Percentiles rank a stretch among this genome's conserved stretches.
These are phyloP conservation scores for Ceratocystis colombiana DNA, from an alignment of 2,329 filamentous ascomycete genomes.

Conservation along the genomic window DNA sequence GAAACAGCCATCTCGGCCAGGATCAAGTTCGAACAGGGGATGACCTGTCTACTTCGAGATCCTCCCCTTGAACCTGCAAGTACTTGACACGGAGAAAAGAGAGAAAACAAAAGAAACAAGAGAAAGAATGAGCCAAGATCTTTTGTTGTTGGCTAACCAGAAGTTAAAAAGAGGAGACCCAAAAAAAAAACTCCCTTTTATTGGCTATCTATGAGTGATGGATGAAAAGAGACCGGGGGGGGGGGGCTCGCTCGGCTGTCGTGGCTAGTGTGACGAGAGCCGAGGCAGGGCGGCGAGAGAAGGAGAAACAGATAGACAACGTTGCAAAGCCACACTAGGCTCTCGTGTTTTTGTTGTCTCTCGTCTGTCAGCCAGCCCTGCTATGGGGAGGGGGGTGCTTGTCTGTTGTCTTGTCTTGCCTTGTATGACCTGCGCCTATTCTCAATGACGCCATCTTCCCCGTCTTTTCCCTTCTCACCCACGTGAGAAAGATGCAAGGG, in stretches of 20 bases:
- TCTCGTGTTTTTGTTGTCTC: too few species aligned
- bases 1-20: too few species aligned
- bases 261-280: neutral
- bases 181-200: neutral
- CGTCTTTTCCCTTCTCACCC: neutral
- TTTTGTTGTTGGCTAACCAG: constrained; percentile 7
- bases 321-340: neutral
- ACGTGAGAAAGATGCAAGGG: neutral
- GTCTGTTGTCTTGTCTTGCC: neutral
- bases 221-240: neutral
- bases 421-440: neutral
- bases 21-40: too few species aligned
- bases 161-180: neutral
- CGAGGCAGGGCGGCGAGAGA: neutral
- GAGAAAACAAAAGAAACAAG: neutral
- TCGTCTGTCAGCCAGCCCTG: neutral
- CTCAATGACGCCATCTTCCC: neutral
- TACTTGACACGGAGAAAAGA: constrained; percentile 13
- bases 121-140: constrained; percentile 5
- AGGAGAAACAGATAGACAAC: constrained; percentile 5
- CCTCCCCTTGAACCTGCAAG: too few species aligned
- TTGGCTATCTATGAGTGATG: neutral
- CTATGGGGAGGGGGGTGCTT: neutral
- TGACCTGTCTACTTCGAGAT: too few species aligned
- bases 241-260: neutral